Evolutionary conservation across 805 yeast species (phyloP).

Genomic region (Metschnikowia peoriensis): DNA sequence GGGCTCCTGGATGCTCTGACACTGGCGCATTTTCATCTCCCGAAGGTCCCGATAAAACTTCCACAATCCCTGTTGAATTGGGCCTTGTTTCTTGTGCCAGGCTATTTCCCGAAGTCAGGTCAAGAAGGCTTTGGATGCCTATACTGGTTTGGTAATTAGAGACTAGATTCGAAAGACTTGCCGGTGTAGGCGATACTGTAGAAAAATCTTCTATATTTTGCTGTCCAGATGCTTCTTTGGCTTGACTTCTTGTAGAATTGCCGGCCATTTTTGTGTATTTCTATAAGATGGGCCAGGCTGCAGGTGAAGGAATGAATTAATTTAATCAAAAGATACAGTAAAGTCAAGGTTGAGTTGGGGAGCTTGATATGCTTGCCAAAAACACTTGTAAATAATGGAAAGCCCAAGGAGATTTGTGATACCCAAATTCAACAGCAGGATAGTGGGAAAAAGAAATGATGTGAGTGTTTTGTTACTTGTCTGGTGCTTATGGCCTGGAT

Average conservation of each 20-base stretch:
- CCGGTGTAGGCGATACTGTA: conserved; percentile 1
- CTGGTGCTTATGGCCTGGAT: not conserved
- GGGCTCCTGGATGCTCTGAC: not conserved
- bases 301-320: too few species aligned
- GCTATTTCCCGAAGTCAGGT: conserved; percentile 7
- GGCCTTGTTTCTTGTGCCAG: not conserved
- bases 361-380: too few species aligned
- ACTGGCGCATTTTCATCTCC: not conserved
- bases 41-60: not conserved
- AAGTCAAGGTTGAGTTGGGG: too few species aligned
- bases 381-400: too few species aligned
- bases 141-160: conserved; percentile 34
- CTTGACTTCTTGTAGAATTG: not conserved
- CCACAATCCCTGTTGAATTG: not conserved
- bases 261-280: not conserved
- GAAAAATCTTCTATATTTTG: not conserved
- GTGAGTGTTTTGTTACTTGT: not conserved
- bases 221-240: not conserved
- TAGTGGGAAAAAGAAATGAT: not conserved
- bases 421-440: not conserved
- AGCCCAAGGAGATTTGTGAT: too few species aligned
- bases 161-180: conserved; percentile 21
- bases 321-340: too few species aligned
- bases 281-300: too few species aligned
- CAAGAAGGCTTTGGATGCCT: conserved; percentile 13